Conservation (phyloP, 2,329 filamentous ascomycete genomes). For the Xylariaceae sp. region DNA sequence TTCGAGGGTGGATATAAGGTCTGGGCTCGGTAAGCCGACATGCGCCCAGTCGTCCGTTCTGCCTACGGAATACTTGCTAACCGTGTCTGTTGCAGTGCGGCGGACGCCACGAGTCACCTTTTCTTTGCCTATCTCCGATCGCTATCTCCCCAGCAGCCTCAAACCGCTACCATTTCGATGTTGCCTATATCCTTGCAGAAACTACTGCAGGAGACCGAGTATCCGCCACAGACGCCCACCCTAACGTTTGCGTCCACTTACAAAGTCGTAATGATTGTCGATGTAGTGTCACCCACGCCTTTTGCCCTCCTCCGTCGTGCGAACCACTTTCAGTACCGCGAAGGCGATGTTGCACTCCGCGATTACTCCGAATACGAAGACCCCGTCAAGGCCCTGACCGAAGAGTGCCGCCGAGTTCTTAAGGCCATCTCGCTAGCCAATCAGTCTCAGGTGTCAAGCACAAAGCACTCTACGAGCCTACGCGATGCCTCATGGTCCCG, state of each 20-base stretch:
- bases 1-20: constrained; percentile 92
- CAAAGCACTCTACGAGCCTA: constrained; percentile 65
- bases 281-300: constrained; percentile 88
- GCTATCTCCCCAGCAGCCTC: constrained; percentile 69
- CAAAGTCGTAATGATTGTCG: constrained; percentile 94
- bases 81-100: constrained; percentile 55
- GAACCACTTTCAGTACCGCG: constrained; percentile 92
- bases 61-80: constrained; percentile 27
- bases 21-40: constrained; percentile 65
- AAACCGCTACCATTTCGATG: constrained; percentile 70
- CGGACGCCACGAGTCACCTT: constrained; percentile 91
- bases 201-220: constrained; percentile 85
- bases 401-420: constrained; percentile 88
- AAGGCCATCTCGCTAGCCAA: constrained; percentile 84
- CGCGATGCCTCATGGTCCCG: constrained; percentile 91
- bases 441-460: constrained; percentile 69
- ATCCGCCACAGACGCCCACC: constrained; percentile 74
- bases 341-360: constrained; percentile 77
- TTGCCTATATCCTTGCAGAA: constrained; percentile 89
- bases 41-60: background rate
- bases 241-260: constrained; percentile 76
- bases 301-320: constrained; percentile 85
- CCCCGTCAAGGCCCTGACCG: constrained; percentile 78
- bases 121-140: constrained; percentile 97
- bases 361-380: constrained; percentile 86